Evolutionary conservation across 441 rosid genomes (phyloP).

Genomic region (Metrosideros polymorpha): DNA sequence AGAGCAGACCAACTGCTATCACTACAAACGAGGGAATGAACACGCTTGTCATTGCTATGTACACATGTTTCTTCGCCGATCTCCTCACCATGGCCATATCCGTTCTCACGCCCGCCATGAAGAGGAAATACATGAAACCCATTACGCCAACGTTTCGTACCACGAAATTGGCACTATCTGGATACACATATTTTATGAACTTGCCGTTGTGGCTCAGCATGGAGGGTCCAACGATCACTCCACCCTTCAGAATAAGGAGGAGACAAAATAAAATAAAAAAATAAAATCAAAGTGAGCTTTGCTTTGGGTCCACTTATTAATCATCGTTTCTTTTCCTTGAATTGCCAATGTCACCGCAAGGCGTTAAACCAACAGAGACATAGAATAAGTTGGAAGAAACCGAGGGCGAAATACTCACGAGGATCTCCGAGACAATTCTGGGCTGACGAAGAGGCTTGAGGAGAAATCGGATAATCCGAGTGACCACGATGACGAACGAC

Average conservation of each 20-base stretch:
- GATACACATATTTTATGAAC: constrained; percentile 16
- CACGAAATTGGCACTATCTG: constrained; percentile 28
- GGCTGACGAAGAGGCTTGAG: constrained; percentile 74
- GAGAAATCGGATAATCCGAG: constrained; percentile 26
- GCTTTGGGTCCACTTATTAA: not conserved
- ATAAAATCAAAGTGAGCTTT: not conserved
- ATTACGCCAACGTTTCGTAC: constrained; percentile 36
- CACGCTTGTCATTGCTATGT: constrained; percentile 23
- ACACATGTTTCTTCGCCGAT: constrained; percentile 38
- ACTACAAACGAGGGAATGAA: constrained; percentile 12
- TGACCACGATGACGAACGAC: constrained; percentile 19
- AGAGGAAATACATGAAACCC: constrained; percentile 46
- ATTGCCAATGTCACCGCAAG: not conserved
- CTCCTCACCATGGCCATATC: constrained; percentile 28
- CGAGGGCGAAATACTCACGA: constrained; percentile 27
- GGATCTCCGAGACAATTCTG: constrained; percentile 48
- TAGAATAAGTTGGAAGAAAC: not conserved
- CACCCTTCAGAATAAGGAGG: constrained; percentile 34
- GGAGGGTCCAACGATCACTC: constrained; percentile 64
- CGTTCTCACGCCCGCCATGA: constrained; percentile 47
- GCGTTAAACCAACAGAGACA: not conserved
- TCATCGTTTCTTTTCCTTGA: not conserved
- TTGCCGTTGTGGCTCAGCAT: constrained; percentile 31
- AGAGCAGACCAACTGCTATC: not conserved
- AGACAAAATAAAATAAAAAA: not conserved